Evolutionary conservation across 768 basidiomycete genomes (phyloP).

Genomic region (Calocera viscosa): DNA sequence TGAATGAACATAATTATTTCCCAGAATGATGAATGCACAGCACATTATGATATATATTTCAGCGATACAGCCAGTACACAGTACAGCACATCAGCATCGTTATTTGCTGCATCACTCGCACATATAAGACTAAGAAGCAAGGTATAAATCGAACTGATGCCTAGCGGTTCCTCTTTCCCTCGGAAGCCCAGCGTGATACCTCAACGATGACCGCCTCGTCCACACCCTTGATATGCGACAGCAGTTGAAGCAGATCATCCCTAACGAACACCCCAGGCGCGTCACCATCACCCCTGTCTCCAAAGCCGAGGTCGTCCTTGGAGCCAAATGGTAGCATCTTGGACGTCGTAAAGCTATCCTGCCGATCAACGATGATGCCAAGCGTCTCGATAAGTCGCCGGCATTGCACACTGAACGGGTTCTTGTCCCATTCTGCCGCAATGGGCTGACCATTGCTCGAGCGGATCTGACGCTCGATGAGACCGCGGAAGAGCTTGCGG

Average conservation of each 20-base stretch:
- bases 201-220: neutral
- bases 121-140: neutral
- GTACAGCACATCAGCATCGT: neutral
- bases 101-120: neutral
- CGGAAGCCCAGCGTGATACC: neutral
- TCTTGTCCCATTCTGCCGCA: slow-evolving; percentile 13
- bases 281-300: neutral
- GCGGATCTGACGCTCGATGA: slow-evolving; percentile 19
- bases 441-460: slow-evolving; percentile 13
- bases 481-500: slow-evolving; percentile 44
- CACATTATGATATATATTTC: neutral
- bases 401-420: slow-evolving; percentile 23
- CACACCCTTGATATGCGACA: neutral
- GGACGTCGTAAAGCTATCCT: neutral
- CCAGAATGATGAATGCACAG: neutral
- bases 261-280: neutral
- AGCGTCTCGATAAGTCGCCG: slow-evolving; percentile 27
- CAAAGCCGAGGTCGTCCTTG: neutral
- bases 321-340: neutral
- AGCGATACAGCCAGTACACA: neutral
- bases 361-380: neutral
- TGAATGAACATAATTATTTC: neutral
- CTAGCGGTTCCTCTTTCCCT: neutral
- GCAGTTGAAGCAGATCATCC: neutral
- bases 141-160: neutral